Percentiles rank a stretch among this genome's conserved stretches.
Evolutionary conservation across 306 rosid species (phyloP).

Genomic region (Spatholobus suberectus): DNA sequence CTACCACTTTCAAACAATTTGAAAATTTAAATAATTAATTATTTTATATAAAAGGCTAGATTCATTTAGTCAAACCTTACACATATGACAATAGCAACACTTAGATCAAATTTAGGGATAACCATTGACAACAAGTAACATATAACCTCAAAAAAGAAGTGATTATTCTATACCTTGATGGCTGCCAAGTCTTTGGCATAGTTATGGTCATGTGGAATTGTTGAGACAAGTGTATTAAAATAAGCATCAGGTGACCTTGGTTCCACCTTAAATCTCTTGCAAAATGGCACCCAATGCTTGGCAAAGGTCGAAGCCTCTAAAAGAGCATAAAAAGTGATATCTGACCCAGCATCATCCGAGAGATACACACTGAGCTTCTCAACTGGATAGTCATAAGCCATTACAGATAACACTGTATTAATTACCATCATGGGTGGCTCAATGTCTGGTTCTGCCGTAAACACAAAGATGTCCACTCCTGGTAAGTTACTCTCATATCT

Average conservation of each 20-base stretch:
- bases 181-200: conserved; percentile 10
- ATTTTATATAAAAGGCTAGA: too few species aligned
- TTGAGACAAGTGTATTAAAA: conserved; percentile 27
- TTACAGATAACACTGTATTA: conserved; percentile 65
- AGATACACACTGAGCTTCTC: conserved; percentile 71
- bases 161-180: conserved; percentile 43
- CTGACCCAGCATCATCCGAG: conserved; percentile 70
- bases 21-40: too few species aligned
- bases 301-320: conserved; percentile 65
- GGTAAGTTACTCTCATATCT: conserved; percentile 58
- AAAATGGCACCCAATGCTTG: conserved; percentile 72
- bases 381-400: conserved; percentile 73
- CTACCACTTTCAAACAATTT: too few species aligned
- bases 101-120: too few species aligned
- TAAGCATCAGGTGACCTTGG: conserved; percentile 73
- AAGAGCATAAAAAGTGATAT: conserved; percentile 65
- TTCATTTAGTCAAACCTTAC: too few species aligned
- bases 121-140: too few species aligned
- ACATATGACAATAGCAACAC: too few species aligned
- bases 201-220: not conserved
- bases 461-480: conserved; percentile 67
- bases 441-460: conserved; percentile 67
- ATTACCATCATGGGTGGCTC: conserved; percentile 74
- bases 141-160: too few species aligned
- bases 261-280: conserved; percentile 62